phyloP scores from a whole-genome alignment of 2,329 filamentous ascomycete genomes.

The Penicillium oxalicum region DNA sequence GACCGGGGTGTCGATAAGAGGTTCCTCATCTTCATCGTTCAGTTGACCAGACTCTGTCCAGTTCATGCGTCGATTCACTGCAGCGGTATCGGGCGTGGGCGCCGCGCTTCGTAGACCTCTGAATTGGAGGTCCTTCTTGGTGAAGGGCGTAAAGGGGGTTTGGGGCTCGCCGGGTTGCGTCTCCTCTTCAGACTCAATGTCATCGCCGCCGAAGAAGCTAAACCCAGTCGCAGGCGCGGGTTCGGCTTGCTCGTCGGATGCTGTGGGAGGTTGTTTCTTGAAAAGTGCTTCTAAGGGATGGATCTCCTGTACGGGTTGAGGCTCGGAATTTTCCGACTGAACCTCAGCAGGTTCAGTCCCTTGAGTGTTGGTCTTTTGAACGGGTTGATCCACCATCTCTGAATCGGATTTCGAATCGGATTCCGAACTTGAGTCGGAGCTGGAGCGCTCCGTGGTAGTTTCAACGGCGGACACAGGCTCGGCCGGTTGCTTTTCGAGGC shows the following conservation, averaged over 20 bases:
- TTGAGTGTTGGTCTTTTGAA: too few species aligned
- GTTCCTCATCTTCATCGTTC: slow-evolving; percentile 24
- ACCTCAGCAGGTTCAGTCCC: not conserved
- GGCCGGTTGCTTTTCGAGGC: slow-evolving; percentile 3
- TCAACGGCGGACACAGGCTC: slow-evolving; percentile 7
- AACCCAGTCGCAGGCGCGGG: slow-evolving; percentile 56
- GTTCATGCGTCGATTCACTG: slow-evolving; percentile 48
- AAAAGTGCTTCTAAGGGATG: slow-evolving; percentile 91
- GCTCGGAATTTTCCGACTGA: not conserved
- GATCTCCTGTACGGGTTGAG: slow-evolving; percentile 49
- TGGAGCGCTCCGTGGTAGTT: slow-evolving; percentile 8
- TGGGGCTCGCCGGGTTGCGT: slow-evolving; percentile 51
- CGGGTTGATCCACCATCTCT: too few species aligned
- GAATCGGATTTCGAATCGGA: slow-evolving; percentile 3
- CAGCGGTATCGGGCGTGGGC: slow-evolving; percentile 88
- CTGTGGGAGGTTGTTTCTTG: slow-evolving; percentile 57
- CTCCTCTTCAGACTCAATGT: slow-evolving; percentile 47
- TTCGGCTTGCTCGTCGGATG: slow-evolving; percentile 31
- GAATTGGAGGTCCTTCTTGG: slow-evolving; percentile 68
- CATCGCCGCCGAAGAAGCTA: slow-evolving; percentile 67
- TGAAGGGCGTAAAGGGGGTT: slow-evolving; percentile 83
- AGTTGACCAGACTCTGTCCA: slow-evolving; percentile 22
- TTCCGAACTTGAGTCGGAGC: slow-evolving; percentile 9
- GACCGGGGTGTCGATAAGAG: slow-evolving; percentile 21
- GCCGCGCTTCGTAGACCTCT: slow-evolving; percentile 71